Conservation (phyloP, 2,329 filamentous ascomycete species). For the Talaromyces sp. region DNA sequence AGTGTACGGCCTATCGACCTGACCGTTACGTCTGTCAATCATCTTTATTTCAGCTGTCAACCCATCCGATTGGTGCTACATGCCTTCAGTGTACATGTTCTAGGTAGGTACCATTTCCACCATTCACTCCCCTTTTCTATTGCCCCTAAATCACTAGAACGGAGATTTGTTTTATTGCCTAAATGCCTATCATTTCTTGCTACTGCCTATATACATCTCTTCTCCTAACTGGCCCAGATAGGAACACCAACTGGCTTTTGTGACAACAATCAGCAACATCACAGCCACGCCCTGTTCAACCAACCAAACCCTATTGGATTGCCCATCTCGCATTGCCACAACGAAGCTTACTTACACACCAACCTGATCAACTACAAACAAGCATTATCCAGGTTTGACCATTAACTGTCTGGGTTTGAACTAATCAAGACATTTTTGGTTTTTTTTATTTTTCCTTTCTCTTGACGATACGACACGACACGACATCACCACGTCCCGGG, state of each 20-base stretch:
- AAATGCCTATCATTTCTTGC: not conserved
- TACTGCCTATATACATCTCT: not conserved
- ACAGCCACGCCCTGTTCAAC: conserved; percentile 5
- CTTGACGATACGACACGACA: not conserved
- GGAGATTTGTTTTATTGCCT: not conserved
- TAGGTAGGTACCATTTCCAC: not conserved
- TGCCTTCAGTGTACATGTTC: not conserved
- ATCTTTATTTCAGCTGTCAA: not conserved
- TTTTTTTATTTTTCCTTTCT: not conserved
- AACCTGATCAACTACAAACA: not conserved
- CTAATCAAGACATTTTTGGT: not conserved
- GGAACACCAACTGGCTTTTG: not conserved
- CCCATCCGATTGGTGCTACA: not conserved
- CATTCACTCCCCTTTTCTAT: not conserved
- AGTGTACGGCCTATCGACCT: not conserved
- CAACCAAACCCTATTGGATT: not conserved
- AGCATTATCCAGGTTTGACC: conserved; percentile 2
- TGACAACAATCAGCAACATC: not conserved
- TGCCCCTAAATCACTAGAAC: not conserved
- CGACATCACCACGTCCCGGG: not conserved
- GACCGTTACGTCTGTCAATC: not conserved
- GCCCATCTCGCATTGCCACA: not conserved
- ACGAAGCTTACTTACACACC: not conserved
- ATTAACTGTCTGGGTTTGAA: not conserved
- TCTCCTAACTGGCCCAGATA: not conserved